Base-by-base conservation (phyloP, 2,329 filamentous ascomycete genomes). In the Aspergillus awamori region DNA sequence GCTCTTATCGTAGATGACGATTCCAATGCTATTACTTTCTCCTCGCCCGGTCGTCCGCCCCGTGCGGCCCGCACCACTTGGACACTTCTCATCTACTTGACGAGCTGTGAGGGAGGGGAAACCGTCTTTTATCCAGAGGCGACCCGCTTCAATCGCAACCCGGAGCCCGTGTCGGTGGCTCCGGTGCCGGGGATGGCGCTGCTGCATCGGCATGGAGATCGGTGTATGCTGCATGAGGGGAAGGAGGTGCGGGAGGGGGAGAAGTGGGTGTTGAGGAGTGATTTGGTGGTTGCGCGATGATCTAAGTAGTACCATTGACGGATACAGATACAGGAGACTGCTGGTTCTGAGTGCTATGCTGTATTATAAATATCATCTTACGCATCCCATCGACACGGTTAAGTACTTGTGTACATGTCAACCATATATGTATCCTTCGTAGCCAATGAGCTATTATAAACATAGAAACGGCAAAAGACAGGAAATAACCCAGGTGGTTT, bases 211-310 rank as follows among this genome's bases (percentile, higher is more conserved):
- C 94, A 97, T 77, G 93, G 94, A 0, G 86, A 92, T 66, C 90
- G 94, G 64, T 97, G 94, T 77, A 85, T 97, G 80, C 78, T 97
- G 71, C 93, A 97, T 76, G 93, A 97, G 76, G 93, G 93, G 0
- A 84, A 86, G 60, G 88, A 96, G 73, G 93, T 97, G 0, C 84
- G 80, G 1, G 82, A 84, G 45, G 93, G 93, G 8, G 92, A 96
- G 79, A 97, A 97, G 77, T 97, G 93, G 93, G 88, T 97, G 62
- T 84, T 97, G 62, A 82, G 93, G 66, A 96, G 90, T 64, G 93
- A 97, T 80, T 77, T 97, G 45, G 78, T 81, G 33, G 79, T 81
- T 55, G 69, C 64, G 38, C 68, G 74, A 61, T 79, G 64, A 75
- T 54, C 15, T 13, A 30, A 30, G 28, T 4, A 10, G 8, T 30